These are phyloP conservation scores for Penicillium samsonianum DNA, from an alignment of 495 filamentous ascomycete genomes.

Conservation along the genomic window DNA sequence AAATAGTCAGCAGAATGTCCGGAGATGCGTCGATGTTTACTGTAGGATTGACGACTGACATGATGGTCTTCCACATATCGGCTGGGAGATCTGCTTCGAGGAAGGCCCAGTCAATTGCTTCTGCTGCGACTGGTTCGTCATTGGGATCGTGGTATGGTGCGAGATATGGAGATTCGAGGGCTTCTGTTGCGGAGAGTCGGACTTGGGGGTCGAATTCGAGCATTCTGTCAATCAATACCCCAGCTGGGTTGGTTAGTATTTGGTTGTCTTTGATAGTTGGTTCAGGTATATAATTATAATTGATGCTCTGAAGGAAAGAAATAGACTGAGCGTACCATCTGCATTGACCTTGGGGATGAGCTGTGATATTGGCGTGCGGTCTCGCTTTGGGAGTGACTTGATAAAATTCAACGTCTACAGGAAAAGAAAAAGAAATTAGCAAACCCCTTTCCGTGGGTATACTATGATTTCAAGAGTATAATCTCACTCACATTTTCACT, in stretches of 20 bases:
- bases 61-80: conserved; percentile 99
- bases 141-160: conserved; percentile 94
- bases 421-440: conserved; percentile 1
- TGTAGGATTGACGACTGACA: conserved; percentile 54
- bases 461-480: neutral
- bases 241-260: conserved; percentile 54
- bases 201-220: conserved; percentile 93
- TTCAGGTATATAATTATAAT: too few relatives aligned
- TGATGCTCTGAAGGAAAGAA: too few relatives aligned
- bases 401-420: conserved; percentile 88
- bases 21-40: neutral
- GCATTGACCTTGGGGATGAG: conserved; percentile 91
- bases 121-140: conserved; percentile 89
- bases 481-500: conserved; percentile 79
- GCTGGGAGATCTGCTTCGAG: conserved; percentile 95
- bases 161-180: conserved; percentile 84
- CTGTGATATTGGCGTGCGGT: conserved; percentile 80
- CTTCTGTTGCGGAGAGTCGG: conserved; percentile 77
- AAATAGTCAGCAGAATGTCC: conserved; percentile 7
- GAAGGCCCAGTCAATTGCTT: conserved; percentile 98
- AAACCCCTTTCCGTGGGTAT: neutral
- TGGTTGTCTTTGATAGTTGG: neutral
- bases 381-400: conserved; percentile 87
- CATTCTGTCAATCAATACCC: conserved; percentile 90
- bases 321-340: conserved; percentile 56